A percentile compares a stretch with the other conserved stretches of the same genome.
Conservation (phyloP, 306 rosid genomes). For the Medicago ruthenica region DNA sequence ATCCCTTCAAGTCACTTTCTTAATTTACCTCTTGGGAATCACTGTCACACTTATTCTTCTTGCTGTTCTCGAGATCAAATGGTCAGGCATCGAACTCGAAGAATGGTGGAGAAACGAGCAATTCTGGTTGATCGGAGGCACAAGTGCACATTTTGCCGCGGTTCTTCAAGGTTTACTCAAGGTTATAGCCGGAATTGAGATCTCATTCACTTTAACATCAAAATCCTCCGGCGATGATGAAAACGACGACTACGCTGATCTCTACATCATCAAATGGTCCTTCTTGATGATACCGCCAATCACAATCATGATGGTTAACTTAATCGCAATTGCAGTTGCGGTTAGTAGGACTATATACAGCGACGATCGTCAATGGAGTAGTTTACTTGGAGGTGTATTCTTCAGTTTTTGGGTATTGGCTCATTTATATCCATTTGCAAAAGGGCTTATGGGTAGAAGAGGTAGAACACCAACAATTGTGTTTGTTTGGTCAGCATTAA, state of each 20-base stretch:
- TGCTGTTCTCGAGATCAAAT: slow-evolving; percentile 72
- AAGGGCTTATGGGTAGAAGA: slow-evolving; percentile 80
- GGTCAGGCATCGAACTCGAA: slow-evolving; percentile 75
- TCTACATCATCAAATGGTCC: slow-evolving; percentile 70
- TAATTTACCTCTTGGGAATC: slow-evolving; percentile 70
- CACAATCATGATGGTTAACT: slow-evolving; percentile 69
- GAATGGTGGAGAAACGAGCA: slow-evolving; percentile 94
- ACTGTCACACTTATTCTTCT: slow-evolving; percentile 69
- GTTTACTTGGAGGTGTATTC: slow-evolving; percentile 70
- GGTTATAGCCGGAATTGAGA: slow-evolving; percentile 77
- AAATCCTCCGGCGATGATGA: slow-evolving; percentile 66
- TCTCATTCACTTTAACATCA: slow-evolving; percentile 80
- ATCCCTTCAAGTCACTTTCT: slow-evolving; percentile 61
- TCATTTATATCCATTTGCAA: slow-evolving; percentile 80
- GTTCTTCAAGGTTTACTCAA: slow-evolving; percentile 80
- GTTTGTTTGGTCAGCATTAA: slow-evolving; percentile 79
- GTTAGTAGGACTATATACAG: slow-evolving; percentile 66
- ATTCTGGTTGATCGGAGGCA: slow-evolving; percentile 87
- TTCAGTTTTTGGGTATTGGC: slow-evolving; percentile 84
- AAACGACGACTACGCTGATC: slow-evolving; percentile 66
- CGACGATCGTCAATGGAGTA: slow-evolving; percentile 56
- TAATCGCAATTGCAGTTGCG: slow-evolving; percentile 68
- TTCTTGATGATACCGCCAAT: slow-evolving; percentile 73
- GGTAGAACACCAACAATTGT: slow-evolving; percentile 76
- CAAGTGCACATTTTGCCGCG: slow-evolving; percentile 84